Conservation (phyloP, 1,139 yeast genomes). For the Saccharomyces hybrid region DNA sequence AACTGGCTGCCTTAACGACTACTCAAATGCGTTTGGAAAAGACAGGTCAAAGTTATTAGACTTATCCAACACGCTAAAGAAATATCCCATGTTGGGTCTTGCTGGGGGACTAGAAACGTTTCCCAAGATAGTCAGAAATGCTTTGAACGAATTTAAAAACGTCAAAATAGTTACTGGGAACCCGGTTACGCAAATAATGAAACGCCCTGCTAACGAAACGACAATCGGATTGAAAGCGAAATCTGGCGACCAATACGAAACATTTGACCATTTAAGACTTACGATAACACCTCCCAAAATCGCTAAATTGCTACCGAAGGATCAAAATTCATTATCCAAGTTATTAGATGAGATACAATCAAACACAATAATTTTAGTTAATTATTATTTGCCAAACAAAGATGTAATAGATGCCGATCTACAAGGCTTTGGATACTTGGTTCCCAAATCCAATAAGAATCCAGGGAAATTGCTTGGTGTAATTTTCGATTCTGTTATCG, state of each 20-base stretch:
- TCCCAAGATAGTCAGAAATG: conserved; percentile 38
- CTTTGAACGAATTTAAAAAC: conserved; percentile 36
- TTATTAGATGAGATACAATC: conserved; percentile 36
- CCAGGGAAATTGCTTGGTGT: conserved; percentile 69
- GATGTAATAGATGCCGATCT: conserved; percentile 30
- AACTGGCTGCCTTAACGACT: conserved; percentile 12
- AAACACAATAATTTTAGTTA: conserved; percentile 52
- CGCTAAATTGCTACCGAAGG: conserved; percentile 19
- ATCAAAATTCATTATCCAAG: conserved; percentile 18
- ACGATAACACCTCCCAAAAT: conserved; percentile 43
- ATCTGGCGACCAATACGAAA: conserved; percentile 12
- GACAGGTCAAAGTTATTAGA: conserved; percentile 36
- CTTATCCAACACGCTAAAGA: conserved; percentile 36
- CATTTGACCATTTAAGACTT: conserved; percentile 49
- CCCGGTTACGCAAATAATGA: conserved; percentile 14
- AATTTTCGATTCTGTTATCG: conserved; percentile 83
- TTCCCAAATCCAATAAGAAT: conserved; percentile 53
- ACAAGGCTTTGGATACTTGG: conserved; percentile 81
- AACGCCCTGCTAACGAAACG: conserved; percentile 11
- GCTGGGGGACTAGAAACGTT: conserved; percentile 48
- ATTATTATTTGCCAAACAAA: conserved; percentile 46
- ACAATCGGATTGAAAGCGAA: conserved; percentile 9
- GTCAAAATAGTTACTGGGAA: conserved; percentile 36
- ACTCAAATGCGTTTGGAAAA: conserved; percentile 29
- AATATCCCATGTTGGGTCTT: conserved; percentile 47